Conservation (phyloP, 257 asterid species). For the Oldenlandia corymbosa region DNA sequence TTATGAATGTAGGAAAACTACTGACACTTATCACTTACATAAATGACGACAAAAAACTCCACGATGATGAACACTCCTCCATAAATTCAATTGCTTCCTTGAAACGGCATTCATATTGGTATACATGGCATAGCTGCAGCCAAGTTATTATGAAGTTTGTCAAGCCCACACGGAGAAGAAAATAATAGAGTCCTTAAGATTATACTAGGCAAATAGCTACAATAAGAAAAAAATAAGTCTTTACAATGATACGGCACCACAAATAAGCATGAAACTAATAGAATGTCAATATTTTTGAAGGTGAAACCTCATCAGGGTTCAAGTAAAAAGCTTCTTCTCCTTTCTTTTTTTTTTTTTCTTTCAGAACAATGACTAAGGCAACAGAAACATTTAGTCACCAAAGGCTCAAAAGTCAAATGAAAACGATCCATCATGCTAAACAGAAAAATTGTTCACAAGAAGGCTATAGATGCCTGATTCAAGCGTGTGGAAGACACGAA, state of each 20-base stretch:
- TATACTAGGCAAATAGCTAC: no score
- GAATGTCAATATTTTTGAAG: no score
- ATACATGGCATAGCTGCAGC: slow-evolving; percentile 90
- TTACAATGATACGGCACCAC: not conserved
- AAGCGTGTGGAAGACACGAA: slow-evolving; percentile 3
- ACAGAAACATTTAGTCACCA: no score
- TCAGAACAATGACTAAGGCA: no score
- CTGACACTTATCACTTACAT: slow-evolving; percentile 44
- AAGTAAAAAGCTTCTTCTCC: no score
- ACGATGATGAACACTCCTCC: slow-evolving; percentile 71
- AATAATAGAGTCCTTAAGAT: not conserved
- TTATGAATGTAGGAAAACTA: slow-evolving; percentile 3
- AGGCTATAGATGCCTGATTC: not conserved
- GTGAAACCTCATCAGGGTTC: no score
- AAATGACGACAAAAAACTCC: slow-evolving; percentile 78
- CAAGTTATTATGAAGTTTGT: slow-evolving; percentile 1
- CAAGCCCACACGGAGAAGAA: slow-evolving; percentile 6
- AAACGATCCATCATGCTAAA: not conserved
- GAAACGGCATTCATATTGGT: slow-evolving; percentile 79
- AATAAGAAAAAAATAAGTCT: no score
- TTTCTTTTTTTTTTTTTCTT: no score
- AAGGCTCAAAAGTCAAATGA: no score
- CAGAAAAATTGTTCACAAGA: not conserved
- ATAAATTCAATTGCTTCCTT: slow-evolving; percentile 88
- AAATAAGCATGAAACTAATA: not conserved